Evolutionary conservation across 2,329 filamentous ascomycete genomes (phyloP).

Genomic region (Blastomyces parvus): DNA sequence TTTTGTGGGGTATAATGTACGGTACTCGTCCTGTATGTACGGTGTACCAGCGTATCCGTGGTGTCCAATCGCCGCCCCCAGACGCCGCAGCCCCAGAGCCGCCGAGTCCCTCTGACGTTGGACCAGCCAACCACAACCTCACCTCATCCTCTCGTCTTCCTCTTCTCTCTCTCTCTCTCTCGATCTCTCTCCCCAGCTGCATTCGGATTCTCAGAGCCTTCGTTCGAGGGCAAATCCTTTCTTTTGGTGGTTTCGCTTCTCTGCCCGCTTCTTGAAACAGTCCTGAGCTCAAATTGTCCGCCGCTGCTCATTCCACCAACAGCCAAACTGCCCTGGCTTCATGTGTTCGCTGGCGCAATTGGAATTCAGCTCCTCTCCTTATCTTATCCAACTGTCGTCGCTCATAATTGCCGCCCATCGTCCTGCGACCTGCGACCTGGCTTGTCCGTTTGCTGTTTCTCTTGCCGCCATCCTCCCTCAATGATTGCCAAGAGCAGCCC

Average conservation of each 20-base stretch:
- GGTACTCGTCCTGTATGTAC: too few relatives aligned
- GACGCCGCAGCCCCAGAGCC: not conserved
- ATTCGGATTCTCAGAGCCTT: not conserved
- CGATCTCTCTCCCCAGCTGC: not conserved
- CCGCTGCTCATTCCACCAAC: not conserved
- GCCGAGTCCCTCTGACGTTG: constrained; percentile 8
- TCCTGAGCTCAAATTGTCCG: constrained; percentile 4
- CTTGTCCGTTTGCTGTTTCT: not conserved
- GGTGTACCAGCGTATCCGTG: not conserved
- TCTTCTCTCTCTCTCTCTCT: not conserved
- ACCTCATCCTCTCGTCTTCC: not conserved
- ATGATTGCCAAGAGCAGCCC: not conserved
- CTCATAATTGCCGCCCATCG: constrained; percentile 4
- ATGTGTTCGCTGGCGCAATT: constrained; percentile 6
- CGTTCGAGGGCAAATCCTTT: not conserved
- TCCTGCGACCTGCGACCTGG: not conserved
- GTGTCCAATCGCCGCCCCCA: not conserved
- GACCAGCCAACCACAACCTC: constrained; percentile 8
- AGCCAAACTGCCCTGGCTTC: not conserved
- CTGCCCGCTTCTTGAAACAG: not conserved
- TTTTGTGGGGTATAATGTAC: too few relatives aligned
- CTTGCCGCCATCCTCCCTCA: not conserved
- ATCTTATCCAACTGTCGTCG: not conserved
- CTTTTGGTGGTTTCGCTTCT: constrained; percentile 1
- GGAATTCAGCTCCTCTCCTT: not conserved